phyloP scores from a whole-genome alignment of 768 basidiomycete genomes.

The Lactarius deliciosus region DNA sequence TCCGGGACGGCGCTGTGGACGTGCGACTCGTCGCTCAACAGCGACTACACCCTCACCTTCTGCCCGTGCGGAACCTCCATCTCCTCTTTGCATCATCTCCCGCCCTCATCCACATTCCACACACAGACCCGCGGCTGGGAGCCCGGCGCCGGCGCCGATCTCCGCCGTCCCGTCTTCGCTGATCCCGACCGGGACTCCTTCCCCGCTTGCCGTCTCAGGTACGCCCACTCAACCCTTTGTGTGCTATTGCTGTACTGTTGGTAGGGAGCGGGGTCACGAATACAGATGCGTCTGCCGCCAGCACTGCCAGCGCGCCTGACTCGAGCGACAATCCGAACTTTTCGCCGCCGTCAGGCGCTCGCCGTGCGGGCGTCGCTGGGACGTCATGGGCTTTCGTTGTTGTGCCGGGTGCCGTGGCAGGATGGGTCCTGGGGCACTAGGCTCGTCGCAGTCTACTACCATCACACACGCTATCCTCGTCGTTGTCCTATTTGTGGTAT shows the following conservation, averaged over 20 bases:
- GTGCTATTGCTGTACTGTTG: background rate
- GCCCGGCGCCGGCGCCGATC: slow-evolving; percentile 12
- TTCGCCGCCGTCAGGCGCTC: background rate
- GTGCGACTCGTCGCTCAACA: slow-evolving; percentile 40
- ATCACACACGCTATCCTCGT: background rate
- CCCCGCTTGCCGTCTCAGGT: background rate
- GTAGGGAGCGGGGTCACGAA: background rate
- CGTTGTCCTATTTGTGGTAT: background rate
- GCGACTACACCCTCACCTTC: slow-evolving; percentile 36
- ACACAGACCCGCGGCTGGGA: slow-evolving; percentile 8
- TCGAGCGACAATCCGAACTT: background rate
- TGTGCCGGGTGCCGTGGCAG: background rate
- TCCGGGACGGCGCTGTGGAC: slow-evolving; percentile 54
- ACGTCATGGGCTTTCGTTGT: background rate
- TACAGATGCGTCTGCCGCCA: background rate
- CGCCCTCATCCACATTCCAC: background rate
- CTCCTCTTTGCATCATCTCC: background rate
- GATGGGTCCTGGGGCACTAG: slow-evolving; percentile 2
- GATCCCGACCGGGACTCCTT: slow-evolving; percentile 8
- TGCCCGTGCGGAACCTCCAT: slow-evolving; percentile 32
- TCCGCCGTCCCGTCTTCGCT: slow-evolving; percentile 21
- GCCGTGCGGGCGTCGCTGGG: background rate
- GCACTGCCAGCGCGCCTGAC: background rate
- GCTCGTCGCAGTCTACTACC: background rate
- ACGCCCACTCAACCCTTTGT: background rate